phyloP scores from a whole-genome alignment of 1,139 yeast genomes.

The Pichia sp. region DNA sequence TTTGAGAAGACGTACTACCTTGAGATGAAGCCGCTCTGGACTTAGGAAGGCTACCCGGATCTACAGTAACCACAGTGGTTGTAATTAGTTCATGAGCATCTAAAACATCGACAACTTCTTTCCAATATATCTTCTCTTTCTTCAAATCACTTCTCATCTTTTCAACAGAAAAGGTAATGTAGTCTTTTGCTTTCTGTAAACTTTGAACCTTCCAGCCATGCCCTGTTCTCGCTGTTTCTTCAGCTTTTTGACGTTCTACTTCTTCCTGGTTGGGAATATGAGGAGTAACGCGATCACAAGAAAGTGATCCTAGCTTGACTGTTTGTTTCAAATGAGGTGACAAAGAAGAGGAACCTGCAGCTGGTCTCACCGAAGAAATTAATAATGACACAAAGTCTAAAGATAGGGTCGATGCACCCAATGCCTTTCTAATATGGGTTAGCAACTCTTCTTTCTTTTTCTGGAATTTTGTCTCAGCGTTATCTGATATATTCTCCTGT shows the following conservation, averaged over 20 bases:
- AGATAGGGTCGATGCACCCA: constrained; percentile 83
- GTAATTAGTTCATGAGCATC: constrained; percentile 65
- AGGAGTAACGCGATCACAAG: constrained; percentile 46
- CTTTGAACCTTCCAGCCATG: constrained; percentile 86
- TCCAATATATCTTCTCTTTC: constrained; percentile 73
- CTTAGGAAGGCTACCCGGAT: constrained; percentile 28
- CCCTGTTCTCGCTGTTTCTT: constrained; percentile 34
- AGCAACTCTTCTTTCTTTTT: constrained; percentile 11
- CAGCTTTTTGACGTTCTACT: constrained; percentile 24
- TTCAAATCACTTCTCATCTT: constrained; percentile 47
- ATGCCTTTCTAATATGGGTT: constrained; percentile 42
- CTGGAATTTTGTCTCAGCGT: constrained; percentile 3
- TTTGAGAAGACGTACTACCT: neutral
- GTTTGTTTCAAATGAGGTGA: constrained; percentile 77
- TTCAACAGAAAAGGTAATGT: constrained; percentile 45
- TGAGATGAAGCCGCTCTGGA: constrained; percentile 10
- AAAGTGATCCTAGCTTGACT: constrained; percentile 74
- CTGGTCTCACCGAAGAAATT: constrained; percentile 75
- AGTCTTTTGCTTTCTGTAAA: constrained; percentile 45
- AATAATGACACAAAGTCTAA: constrained; percentile 81
- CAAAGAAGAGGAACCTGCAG: constrained; percentile 79
- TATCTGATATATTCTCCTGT: neutral
- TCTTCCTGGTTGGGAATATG: constrained; percentile 11
- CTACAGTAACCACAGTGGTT: constrained; percentile 43
- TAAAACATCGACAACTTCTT: constrained; percentile 44